These are phyloP conservation scores for Coffea eugenioides DNA, from an alignment of 257 asterid genomes.

Conservation along the genomic window DNA sequence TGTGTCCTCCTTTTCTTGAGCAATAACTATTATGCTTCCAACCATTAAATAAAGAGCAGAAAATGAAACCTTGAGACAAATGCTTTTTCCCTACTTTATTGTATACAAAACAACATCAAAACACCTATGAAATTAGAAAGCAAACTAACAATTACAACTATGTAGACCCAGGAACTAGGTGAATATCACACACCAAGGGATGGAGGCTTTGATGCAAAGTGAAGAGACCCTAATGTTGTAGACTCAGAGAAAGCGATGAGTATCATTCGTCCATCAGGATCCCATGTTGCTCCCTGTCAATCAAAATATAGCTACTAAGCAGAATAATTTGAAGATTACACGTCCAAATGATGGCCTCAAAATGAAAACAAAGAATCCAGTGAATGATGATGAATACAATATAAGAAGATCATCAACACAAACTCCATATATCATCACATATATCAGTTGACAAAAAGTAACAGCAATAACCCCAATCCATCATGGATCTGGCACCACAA, in stretches of 20 bases:
- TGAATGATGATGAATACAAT: background rate
- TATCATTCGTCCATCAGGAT: slow-evolving; percentile 73
- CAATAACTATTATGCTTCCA: background rate
- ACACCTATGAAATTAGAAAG: background rate
- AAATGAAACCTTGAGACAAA: background rate
- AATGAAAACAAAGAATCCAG: background rate
- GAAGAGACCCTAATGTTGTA: slow-evolving; percentile 81
- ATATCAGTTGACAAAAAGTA: background rate
- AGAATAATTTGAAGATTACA: background rate
- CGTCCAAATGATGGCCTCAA: background rate
- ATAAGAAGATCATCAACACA: background rate
- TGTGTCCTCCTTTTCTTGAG: background rate
- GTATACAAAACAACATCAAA: background rate
- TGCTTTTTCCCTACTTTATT: background rate
- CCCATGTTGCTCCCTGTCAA: slow-evolving; percentile 93
- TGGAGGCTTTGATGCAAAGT: slow-evolving; percentile 93
- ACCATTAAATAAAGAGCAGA: background rate
- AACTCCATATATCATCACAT: background rate
- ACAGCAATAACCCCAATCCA: background rate
- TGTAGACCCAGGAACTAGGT: slow-evolving; percentile 12
- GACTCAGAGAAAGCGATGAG: slow-evolving; percentile 31
- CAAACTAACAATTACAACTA: background rate
- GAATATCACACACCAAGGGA: slow-evolving; percentile 58
- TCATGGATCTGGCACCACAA: background rate
- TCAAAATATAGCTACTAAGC: slow-evolving; percentile 9